Base-by-base conservation (phyloP, 176 grass and related monocot species). In the Luzula sylvatica region DNA sequence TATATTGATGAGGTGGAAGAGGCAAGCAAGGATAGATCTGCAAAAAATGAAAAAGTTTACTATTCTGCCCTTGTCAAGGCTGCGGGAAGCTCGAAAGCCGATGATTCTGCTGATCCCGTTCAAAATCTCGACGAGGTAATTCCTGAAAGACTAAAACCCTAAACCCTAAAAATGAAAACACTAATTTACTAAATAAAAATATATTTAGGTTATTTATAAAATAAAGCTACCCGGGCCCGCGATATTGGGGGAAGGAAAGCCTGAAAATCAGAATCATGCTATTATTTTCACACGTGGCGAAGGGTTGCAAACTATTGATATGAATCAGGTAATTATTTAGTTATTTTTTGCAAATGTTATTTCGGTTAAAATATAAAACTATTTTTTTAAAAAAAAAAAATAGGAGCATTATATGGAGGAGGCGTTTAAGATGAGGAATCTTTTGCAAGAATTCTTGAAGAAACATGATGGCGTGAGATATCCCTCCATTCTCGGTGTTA, bases 401-500 rank as follows among this genome's bases (percentile, higher is more conserved):
- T 71, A 98, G 92, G 92, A 98, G 53, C 85, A 98, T 50, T 98
- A 98, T 48, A 79, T 98, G 72, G 92, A 98, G 56, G 92, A 98
- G 65, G 92, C 92, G 52, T 76, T 98, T 56, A 98, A 98, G 67
- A 98, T 98, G 92, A 82, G 92, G 74, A 98, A 98, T 80, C 61
- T 98, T 57, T 24, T 98, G 42, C 65, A 98, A 83, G 92, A 98
- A 60, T 98, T 98, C 58, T 39, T 78, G 46, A 73, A 87, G 65
- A 83, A 77, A 54, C 92, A 90, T 26, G 92, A 96, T 68, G 92
- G 92, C 46, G 85, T 80, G 56, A 98, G 92, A 65, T 77, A 87
- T 68, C 92, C 92, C 26, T 98, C 92, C 5, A 87, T 98, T 79
- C 92, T 98, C 82, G 92, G 92, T 65, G 92, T 98, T 51, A 90